These are phyloP conservation scores for Begonia peltatifolia DNA, from an alignment of 306 rosid genomes.

Conservation along the genomic window DNA sequence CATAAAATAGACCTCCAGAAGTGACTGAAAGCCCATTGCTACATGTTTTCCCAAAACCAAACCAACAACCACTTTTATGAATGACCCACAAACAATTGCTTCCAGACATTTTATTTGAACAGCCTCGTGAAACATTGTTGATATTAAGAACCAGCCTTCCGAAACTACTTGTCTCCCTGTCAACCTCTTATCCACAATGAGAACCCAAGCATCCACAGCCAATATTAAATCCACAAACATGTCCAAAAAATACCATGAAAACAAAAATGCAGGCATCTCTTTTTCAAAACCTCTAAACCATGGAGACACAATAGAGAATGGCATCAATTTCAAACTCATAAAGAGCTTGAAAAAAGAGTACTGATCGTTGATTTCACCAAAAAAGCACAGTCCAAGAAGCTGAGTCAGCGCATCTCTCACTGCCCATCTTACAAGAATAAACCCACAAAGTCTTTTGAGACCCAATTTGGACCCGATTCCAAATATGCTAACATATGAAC, in stretches of 20 bases:
- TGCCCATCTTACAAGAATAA: constrained; percentile 86
- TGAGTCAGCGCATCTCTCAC: constrained; percentile 93
- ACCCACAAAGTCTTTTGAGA: constrained; percentile 74
- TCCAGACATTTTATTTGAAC: constrained; percentile 62
- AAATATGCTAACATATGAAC: constrained; percentile 34
- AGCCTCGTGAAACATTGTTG: constrained; percentile 57
- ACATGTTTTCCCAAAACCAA: constrained; percentile 35
- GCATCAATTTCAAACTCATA: constrained; percentile 86
- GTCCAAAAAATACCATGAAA: constrained; percentile 62
- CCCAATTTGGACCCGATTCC: constrained; percentile 84
- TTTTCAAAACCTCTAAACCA: constrained; percentile 84
- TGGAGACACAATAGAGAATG: constrained; percentile 75
- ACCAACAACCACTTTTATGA: constrained; percentile 40
- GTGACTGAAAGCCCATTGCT: constrained; percentile 69
- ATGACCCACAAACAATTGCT: constrained; percentile 51
- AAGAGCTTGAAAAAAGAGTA: constrained; percentile 86
- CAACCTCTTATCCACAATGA: constrained; percentile 69
- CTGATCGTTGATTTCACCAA: constrained; percentile 81
- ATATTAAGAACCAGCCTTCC: constrained; percentile 75
- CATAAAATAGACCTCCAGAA: constrained; percentile 88
- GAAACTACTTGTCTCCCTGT: constrained; percentile 70
- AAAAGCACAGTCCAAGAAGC: constrained; percentile 86
- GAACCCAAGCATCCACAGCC: constrained; percentile 85
- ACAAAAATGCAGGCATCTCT: constrained; percentile 65
- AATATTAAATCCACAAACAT: constrained; percentile 54